Evolutionary conservation across 2,329 filamentous ascomycete genomes (phyloP), one percentile per base, ranked within the genome.

Genomic region (Ceratocystis variospora): DNA sequence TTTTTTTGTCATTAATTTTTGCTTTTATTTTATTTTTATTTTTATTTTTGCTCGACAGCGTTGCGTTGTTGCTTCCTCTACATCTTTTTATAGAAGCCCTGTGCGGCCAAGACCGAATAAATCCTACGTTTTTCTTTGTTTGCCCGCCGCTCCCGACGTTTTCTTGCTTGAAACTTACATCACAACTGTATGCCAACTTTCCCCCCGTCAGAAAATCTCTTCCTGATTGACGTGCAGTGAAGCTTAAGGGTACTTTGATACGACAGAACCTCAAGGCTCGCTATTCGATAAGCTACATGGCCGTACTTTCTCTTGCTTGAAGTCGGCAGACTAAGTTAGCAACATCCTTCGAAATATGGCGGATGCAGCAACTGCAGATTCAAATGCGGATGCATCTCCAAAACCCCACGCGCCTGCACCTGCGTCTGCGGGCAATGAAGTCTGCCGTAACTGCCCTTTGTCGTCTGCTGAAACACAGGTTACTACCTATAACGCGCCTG

Each of bases 291-390:
- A 33, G 53, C 53, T 59, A 31, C 53, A 59, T 59, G 53, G 53
- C 53, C 53, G 53, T 59, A 37, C 25, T 28, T 59, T 59, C 53
- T 37, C 53, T 19, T 59, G 28, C 53, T 59, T 59, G 17, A 59
- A 59, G 53, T 59, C 53, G 53, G 53, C 25, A 5, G 46, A 46
- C 44, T 17, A 63, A 28, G 37, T 41, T 41, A 12, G 19, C 22
- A 17, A 63, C 19, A 63, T 31, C 25, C 37, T 41, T 41, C 10
- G 3, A 45, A 63, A 48, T 28, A 63, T 63, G 61, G 61, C 37
- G 33, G 61, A 45, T 31, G 61, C 61, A 45, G 61, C 50, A 46
- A 46, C 33, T 61, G 53, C 63, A 65, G 37, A 25, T 28, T 28
- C 50, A 66, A n/a, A 25, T 48, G 25, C 62, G 7, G 25, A 19